Evolutionary conservation across 345 rosid species (phyloP).

Genomic region (Aethionema arabicum): DNA sequence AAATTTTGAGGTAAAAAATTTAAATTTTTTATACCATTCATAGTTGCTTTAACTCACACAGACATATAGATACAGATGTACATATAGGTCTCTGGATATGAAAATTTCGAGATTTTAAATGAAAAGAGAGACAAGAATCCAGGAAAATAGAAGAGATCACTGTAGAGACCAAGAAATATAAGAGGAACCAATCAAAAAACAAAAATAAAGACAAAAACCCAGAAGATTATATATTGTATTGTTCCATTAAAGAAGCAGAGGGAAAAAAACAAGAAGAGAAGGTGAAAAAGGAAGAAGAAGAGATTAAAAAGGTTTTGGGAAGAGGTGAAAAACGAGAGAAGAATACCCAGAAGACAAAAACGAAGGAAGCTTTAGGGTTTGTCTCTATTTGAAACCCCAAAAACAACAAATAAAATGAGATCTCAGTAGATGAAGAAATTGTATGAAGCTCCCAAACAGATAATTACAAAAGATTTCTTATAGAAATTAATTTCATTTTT

Average conservation of each 20-base stretch:
- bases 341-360: conserved; percentile 60
- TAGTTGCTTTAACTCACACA: conserved; percentile 9
- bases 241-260: conserved; percentile 39
- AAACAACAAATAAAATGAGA: conserved; percentile 29
- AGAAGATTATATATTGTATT: conserved; percentile 29
- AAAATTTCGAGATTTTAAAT: neutral
- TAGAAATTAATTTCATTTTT: conserved; percentile 11
- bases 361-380: conserved; percentile 45
- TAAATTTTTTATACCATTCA: neutral
- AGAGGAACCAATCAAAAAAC: conserved; percentile 21
- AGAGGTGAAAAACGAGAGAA: conserved; percentile 23
- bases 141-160: conserved; percentile 25
- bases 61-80: neutral
- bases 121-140: conserved; percentile 25
- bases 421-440: conserved; percentile 19
- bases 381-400: conserved; percentile 50
- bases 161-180: conserved; percentile 30
- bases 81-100: neutral
- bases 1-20: conserved; percentile 19
- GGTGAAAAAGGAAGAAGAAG: conserved; percentile 33
- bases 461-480: conserved; percentile 35
- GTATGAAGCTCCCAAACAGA: conserved; percentile 53
- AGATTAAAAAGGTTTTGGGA: neutral
- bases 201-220: conserved; percentile 25
- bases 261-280: conserved; percentile 28